Conservation (phyloP, 331 rosid species). For the Malus hybrid region DNA sequence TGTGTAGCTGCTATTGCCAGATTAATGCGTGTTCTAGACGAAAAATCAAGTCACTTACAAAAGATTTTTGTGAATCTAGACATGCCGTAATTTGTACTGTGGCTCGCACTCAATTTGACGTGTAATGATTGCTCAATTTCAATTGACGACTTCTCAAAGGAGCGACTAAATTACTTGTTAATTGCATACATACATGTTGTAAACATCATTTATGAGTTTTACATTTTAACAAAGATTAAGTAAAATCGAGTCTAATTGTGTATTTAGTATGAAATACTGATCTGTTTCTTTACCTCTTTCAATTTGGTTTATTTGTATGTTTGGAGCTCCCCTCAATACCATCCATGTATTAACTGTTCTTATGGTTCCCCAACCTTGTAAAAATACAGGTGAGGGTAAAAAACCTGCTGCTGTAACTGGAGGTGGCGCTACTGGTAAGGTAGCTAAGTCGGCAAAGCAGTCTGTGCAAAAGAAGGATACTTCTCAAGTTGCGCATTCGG, state of each 20-base stretch:
- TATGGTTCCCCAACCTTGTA: slow-evolving; percentile 13
- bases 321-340: neutral
- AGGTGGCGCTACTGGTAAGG: slow-evolving; percentile 8
- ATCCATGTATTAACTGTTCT: slow-evolving; percentile 8
- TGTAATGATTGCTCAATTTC: neutral
- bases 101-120: neutral
- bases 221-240: neutral
- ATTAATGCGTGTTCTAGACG: neutral
- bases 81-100: neutral
- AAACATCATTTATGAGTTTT: neutral
- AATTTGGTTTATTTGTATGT: neutral
- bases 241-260: neutral
- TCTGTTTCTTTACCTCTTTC: neutral
- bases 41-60: neutral
- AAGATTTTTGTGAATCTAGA: neutral
- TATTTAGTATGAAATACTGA: neutral
- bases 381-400: slow-evolving; percentile 31
- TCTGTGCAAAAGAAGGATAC: slow-evolving; percentile 41
- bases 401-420: slow-evolving; percentile 36
- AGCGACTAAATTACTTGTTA: neutral
- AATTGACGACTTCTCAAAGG: neutral
- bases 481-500: slow-evolving; percentile 26
- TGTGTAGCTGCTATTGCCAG: neutral
- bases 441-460: slow-evolving; percentile 33
- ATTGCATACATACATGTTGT: neutral